phyloP scores from a whole-genome alignment of 2,329 filamentous ascomycete species.

The Verticillium tricorpus region DNA sequence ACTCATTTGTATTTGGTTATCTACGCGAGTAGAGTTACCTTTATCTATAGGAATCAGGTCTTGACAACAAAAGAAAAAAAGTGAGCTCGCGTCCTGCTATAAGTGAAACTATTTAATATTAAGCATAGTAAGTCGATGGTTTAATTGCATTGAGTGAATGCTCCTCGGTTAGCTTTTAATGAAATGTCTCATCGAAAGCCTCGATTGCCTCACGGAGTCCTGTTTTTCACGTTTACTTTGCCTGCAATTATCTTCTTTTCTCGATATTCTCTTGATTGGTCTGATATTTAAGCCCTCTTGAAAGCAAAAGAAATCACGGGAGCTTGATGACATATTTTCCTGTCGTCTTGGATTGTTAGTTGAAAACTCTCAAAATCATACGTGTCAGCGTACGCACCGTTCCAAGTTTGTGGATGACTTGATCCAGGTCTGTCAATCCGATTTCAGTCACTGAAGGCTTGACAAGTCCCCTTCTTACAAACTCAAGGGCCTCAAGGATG shows the following conservation, averaged over 20 bases:
- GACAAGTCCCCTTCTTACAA: slow-evolving; percentile 20
- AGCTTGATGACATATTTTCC: not conserved
- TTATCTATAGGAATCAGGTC: too few relatives aligned
- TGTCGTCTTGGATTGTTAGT: not conserved
- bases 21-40: too few relatives aligned
- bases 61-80: too few relatives aligned
- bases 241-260: not conserved
- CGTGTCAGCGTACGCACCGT: not conserved
- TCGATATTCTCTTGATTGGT: not conserved
- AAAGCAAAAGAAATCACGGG: not conserved
- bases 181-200: too few relatives aligned
- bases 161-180: too few relatives aligned
- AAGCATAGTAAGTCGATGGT: too few relatives aligned
- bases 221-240: too few relatives aligned
- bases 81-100: too few relatives aligned
- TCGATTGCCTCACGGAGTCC: too few relatives aligned
- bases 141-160: too few relatives aligned
- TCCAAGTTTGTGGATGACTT: not conserved
- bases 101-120: too few relatives aligned
- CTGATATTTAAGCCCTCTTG: not conserved
- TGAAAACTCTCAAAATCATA: not conserved
- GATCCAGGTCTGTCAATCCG: slow-evolving; percentile 17
- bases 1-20: too few relatives aligned
- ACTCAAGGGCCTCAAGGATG: slow-evolving; percentile 34
- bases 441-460: slow-evolving; percentile 20